Percentiles rank a stretch among this genome's conserved stretches.
These are phyloP conservation scores for Diplodia sapinea DNA, from an alignment of 2,329 filamentous ascomycete species.

Conservation along the genomic window DNA sequence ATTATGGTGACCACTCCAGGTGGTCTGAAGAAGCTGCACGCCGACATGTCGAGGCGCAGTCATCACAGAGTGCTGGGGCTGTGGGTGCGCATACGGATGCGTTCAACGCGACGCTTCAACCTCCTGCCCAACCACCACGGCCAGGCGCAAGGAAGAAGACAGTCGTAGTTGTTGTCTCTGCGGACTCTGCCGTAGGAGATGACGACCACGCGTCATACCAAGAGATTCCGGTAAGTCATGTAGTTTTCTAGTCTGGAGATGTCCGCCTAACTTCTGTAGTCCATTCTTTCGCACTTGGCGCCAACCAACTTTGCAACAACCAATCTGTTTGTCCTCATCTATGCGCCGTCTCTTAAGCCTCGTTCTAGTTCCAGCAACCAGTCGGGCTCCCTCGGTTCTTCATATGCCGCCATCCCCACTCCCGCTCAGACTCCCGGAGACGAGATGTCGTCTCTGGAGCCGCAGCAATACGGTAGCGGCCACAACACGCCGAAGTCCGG, in stretches of 20 bases:
- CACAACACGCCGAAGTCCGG: conserved; percentile 46
- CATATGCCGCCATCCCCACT: conserved; percentile 81
- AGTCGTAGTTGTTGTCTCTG: conserved; percentile 87
- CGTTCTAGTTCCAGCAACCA: conserved; percentile 55
- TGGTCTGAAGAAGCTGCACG: conserved; percentile 91
- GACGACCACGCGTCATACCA: conserved; percentile 26
- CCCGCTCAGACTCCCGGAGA: conserved; percentile 71
- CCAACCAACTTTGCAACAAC: conserved; percentile 73
- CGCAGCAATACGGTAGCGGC: conserved; percentile 51
- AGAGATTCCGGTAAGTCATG: conserved; percentile 64
- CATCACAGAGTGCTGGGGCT: conserved; percentile 43
- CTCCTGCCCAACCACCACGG: conserved; percentile 10
- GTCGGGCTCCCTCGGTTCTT: conserved; percentile 73
- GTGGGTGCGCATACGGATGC: conserved; percentile 43
- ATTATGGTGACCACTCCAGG: conserved; percentile 83
- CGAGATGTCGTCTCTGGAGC: conserved; percentile 56
- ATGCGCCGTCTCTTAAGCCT: conserved; percentile 71
- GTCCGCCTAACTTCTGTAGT: conserved; percentile 46
- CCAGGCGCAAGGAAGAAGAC: conserved; percentile 60
- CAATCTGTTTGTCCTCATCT: conserved; percentile 87
- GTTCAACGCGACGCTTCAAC: conserved; percentile 41
- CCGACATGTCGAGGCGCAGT: conserved; percentile 48
- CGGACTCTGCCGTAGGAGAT: conserved; percentile 61
- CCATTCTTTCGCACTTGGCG: conserved; percentile 85
- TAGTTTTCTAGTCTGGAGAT: background rate